Evolutionary conservation across 768 basidiomycete species (phyloP).

Genomic region (Dioszegia crocea): DNA sequence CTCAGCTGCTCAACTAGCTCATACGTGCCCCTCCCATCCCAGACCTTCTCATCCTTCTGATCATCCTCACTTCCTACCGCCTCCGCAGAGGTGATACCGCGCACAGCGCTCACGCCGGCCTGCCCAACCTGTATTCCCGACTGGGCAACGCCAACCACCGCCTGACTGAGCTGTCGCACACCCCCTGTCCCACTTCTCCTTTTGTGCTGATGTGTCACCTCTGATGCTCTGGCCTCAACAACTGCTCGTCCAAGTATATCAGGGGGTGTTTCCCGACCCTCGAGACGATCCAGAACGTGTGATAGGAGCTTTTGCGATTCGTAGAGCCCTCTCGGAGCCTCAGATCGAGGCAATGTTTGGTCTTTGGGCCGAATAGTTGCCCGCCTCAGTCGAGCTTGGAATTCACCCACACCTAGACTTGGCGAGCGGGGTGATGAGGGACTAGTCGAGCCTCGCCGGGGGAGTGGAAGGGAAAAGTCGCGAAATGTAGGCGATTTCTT

Average conservation of each 20-base stretch:
- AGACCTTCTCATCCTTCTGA: constrained; percentile 21
- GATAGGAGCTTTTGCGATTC: constrained; percentile 69
- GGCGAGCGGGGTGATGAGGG: constrained; percentile 6
- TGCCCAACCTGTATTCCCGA: constrained; percentile 4
- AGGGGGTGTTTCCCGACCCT: constrained; percentile 52
- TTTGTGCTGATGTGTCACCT: constrained; percentile 31
- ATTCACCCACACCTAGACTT: constrained; percentile 4
- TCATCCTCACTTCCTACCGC: constrained; percentile 10
- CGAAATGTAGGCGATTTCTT: constrained; percentile 9
- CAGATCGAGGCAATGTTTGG: not conserved
- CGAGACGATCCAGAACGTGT: constrained; percentile 64
- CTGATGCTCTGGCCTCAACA: constrained; percentile 51
- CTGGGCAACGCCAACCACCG: constrained; percentile 19
- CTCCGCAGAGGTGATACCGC: not conserved
- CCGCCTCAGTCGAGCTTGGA: constrained; percentile 24
- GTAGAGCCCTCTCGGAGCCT: constrained; percentile 37
- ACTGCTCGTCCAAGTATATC: constrained; percentile 49
- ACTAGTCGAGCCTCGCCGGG: constrained; percentile 12
- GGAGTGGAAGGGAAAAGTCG: constrained; percentile 15
- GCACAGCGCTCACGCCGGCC: not conserved
- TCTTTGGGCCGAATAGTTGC: constrained; percentile 19
- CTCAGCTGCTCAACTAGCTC: constrained; percentile 34
- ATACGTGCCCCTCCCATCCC: constrained; percentile 23
- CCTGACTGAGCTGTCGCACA: constrained; percentile 22
- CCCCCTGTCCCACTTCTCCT: constrained; percentile 21